These are phyloP conservation scores for Rostrohypoxylon terebratum DNA, from an alignment of 495 filamentous ascomycete genomes.

Conservation along the genomic window DNA sequence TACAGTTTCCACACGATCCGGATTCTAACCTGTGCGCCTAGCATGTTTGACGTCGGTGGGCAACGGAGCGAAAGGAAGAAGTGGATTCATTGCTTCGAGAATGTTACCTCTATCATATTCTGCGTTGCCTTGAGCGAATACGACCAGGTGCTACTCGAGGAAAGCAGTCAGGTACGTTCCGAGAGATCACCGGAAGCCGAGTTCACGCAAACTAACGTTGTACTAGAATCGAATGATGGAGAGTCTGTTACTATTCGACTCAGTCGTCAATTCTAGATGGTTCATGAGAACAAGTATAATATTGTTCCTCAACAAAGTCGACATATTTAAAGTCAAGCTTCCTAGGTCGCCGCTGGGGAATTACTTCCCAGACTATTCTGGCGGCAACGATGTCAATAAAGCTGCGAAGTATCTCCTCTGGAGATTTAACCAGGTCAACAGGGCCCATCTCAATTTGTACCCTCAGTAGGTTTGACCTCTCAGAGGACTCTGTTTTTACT, in stretches of 20 bases:
- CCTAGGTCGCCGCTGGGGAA: slow-evolving; percentile 87
- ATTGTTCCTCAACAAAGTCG: slow-evolving; percentile 97
- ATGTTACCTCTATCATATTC: slow-evolving; percentile 99
- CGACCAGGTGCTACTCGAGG: slow-evolving; percentile 95
- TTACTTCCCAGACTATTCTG: slow-evolving; percentile 98
- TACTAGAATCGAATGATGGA: slow-evolving; percentile 98
- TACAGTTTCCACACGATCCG: slow-evolving; percentile 22
- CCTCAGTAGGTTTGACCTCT: slow-evolving; percentile 79
- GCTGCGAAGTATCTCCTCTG: slow-evolving; percentile 97
- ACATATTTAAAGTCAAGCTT: slow-evolving; percentile 95
- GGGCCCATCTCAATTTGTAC: slow-evolving; percentile 95
- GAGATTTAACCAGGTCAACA: slow-evolving; percentile 98
- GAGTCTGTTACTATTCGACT: slow-evolving; percentile 96
- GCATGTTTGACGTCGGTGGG: slow-evolving; percentile 99
- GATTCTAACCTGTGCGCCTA: slow-evolving; percentile 53
- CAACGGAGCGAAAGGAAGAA: slow-evolving; percentile 98
- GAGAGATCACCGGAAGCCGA: slow-evolving; percentile 1
- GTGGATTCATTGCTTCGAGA: slow-evolving; percentile 99
- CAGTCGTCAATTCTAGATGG: slow-evolving; percentile 98
- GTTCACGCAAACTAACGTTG: slow-evolving; percentile 35
- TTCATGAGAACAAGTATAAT: slow-evolving; percentile 99
- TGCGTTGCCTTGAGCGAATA: slow-evolving; percentile 99
- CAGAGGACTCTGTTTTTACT: not conserved
- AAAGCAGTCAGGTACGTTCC: slow-evolving; percentile 87
- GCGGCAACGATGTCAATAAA: slow-evolving; percentile 96